Percentiles rank a stretch among this genome's conserved stretches.
phyloP scores from a whole-genome alignment of 805 yeast species.

The Yamadazyma ubonensis region DNA sequence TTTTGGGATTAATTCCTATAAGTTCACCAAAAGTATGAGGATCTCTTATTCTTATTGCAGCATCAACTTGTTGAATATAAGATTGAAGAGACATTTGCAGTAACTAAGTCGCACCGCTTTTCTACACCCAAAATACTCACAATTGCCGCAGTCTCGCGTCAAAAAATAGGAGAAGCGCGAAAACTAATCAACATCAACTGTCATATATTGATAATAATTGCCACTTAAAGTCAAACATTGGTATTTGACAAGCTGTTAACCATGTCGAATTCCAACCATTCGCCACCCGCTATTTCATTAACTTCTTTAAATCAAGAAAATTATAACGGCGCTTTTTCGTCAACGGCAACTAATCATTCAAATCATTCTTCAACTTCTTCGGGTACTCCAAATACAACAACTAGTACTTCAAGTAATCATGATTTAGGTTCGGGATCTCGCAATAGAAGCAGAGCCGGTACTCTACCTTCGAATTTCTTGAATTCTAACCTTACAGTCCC shows the following conservation, averaged over 20 bases:
- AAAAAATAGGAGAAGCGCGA: conserved; percentile 4
- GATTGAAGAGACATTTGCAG: conserved; percentile 4
- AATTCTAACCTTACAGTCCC: conserved; percentile 11
- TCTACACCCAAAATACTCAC: neutral
- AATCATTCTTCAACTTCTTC: neutral
- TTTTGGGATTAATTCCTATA: conserved; percentile 31
- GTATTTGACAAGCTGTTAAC: no score
- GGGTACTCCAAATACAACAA: conserved; percentile 14
- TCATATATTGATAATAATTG: no score
- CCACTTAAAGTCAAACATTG: no score
- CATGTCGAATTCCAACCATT: conserved; percentile 15
- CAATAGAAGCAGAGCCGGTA: conserved; percentile 73
- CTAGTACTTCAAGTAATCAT: neutral
- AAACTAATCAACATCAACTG: neutral
- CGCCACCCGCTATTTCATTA: conserved; percentile 33
- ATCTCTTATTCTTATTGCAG: conserved; percentile 7
- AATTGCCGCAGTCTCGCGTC: neutral
- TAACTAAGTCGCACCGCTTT: conserved; percentile 2
- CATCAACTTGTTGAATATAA: conserved; percentile 2
- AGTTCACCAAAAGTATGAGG: conserved; percentile 5
- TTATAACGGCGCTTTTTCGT: neutral
- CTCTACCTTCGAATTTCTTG: conserved; percentile 63
- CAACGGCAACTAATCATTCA: no score
- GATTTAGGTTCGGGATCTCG: conserved; percentile 15
- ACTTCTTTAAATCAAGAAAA: conserved; percentile 21